Evolutionary conservation across 2,329 filamentous ascomycete genomes (phyloP).

Genomic region (Fusarium phyllophilum): DNA sequence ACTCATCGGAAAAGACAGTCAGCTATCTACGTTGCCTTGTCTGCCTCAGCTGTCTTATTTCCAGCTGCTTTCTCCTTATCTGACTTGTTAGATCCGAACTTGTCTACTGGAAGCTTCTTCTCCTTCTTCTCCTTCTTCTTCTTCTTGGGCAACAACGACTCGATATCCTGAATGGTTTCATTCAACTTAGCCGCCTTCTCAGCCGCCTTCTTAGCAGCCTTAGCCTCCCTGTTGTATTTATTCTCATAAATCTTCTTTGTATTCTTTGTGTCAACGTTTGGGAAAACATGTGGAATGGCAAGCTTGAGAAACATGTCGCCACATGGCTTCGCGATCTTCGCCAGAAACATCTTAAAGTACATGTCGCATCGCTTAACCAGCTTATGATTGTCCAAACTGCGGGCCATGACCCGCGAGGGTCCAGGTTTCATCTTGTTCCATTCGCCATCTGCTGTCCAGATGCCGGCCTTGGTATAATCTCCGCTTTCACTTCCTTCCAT

Average conservation of each 20-base stretch:
- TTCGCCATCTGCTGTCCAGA: slow-evolving; percentile 70
- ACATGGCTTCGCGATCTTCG: no score
- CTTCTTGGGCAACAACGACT: neutral
- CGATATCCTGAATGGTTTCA: neutral
- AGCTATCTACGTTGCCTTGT: neutral
- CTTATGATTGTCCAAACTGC: slow-evolving; percentile 40
- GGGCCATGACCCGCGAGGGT: slow-evolving; percentile 59
- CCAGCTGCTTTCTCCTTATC: neutral
- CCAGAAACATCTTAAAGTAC: no score
- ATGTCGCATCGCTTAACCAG: slow-evolving; percentile 26
- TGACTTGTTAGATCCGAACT: neutral
- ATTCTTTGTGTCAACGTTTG: no score
- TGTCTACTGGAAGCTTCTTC: neutral
- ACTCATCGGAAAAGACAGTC: neutral
- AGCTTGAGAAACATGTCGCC: no score
- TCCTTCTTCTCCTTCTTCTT: neutral
- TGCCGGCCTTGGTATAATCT: slow-evolving; percentile 81
- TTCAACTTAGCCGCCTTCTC: neutral
- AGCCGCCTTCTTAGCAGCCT: no score
- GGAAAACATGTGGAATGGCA: no score
- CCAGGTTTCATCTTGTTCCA: slow-evolving; percentile 75
- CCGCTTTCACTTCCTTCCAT: slow-evolving; percentile 71
- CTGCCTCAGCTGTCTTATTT: neutral
- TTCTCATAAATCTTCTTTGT: no score
- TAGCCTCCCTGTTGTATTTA: no score